Percentiles rank a stretch among this genome's conserved stretches.
These are phyloP conservation scores for Salix brachista DNA, from an alignment of 345 rosid genomes.

Conservation along the genomic window DNA sequence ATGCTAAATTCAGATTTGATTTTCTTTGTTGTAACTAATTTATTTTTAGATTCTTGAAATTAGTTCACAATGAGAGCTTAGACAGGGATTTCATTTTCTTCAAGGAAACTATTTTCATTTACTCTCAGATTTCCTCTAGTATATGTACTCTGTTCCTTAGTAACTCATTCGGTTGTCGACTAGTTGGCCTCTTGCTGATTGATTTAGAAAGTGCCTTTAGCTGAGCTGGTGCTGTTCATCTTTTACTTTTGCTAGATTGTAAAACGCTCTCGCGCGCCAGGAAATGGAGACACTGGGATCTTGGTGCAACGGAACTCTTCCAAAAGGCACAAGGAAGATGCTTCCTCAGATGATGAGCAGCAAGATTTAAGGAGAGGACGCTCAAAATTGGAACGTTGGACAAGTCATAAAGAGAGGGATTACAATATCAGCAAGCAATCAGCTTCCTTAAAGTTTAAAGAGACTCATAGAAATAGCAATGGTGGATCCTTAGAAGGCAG, in stretches of 20 bases:
- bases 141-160: background rate
- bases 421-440: slow-evolving; percentile 49
- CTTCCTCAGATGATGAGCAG: slow-evolving; percentile 74
- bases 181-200: slow-evolving; percentile 3
- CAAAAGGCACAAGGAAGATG: slow-evolving; percentile 55
- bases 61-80: background rate
- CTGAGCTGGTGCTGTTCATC: slow-evolving; percentile 27
- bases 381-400: slow-evolving; percentile 90
- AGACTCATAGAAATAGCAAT: slow-evolving; percentile 41
- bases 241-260: slow-evolving; percentile 48
- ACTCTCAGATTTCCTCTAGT: background rate
- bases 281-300: slow-evolving; percentile 36
- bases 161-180: background rate
- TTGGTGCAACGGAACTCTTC: slow-evolving; percentile 41
- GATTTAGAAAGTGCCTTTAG: slow-evolving; percentile 13
- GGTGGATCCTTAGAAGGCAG: slow-evolving; percentile 38
- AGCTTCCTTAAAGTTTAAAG: slow-evolving; percentile 59
- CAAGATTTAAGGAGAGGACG: slow-evolving; percentile 77
- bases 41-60: background rate
- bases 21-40: background rate
- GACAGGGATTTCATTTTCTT: background rate
- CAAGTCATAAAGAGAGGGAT: slow-evolving; percentile 88
- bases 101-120: background rate
- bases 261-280: slow-evolving; percentile 43
- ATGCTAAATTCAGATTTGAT: background rate